Evolutionary conservation across 2,329 filamentous ascomycete genomes (phyloP).

Genomic region (Cladophialophora immunda): DNA sequence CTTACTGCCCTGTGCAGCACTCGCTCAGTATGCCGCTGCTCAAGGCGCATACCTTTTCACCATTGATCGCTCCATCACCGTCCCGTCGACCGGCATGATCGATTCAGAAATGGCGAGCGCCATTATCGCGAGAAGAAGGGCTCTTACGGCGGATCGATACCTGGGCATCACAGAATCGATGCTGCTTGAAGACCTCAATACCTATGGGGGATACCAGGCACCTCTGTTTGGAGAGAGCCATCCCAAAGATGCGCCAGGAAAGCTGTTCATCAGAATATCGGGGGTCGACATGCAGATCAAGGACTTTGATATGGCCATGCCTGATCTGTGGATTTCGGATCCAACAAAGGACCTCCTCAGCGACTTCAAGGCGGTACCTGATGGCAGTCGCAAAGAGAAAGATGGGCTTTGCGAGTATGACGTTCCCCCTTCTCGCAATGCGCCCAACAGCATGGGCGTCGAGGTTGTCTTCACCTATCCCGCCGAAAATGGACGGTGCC

Average conservation of each 20-base stretch:
- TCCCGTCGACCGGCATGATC: conserved; percentile 36
- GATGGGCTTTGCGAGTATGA: conserved; percentile 39
- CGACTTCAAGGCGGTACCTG: conserved; percentile 36
- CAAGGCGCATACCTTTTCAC: conserved; percentile 42
- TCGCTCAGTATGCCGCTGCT: conserved; percentile 37
- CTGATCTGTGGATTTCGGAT: conserved; percentile 41
- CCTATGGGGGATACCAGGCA: conserved; percentile 64
- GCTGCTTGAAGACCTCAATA: conserved; percentile 66
- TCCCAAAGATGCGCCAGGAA: conserved; percentile 40
- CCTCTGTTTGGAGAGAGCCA: conserved; percentile 59
- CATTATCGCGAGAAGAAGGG: conserved; percentile 58
- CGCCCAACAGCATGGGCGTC: conserved; percentile 33
- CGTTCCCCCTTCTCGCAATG: conserved; percentile 36
- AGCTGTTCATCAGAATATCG: conserved; percentile 46
- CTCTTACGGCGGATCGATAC: conserved; percentile 58
- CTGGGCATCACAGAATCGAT: conserved; percentile 54
- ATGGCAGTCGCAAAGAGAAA: conserved; percentile 24
- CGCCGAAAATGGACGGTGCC: conserved; percentile 35
- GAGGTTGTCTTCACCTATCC: conserved; percentile 41
- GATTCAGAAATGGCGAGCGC: conserved; percentile 47
- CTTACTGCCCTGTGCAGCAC: conserved; percentile 27
- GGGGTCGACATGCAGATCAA: conserved; percentile 37
- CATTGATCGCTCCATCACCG: conserved; percentile 35
- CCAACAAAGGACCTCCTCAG: conserved; percentile 37
- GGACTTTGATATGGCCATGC: conserved; percentile 37